Percentiles rank a stretch among this genome's conserved stretches.
Evolutionary conservation across 2,329 filamentous ascomycete species (phyloP).

Genomic region (Penicillium sp.): DNA sequence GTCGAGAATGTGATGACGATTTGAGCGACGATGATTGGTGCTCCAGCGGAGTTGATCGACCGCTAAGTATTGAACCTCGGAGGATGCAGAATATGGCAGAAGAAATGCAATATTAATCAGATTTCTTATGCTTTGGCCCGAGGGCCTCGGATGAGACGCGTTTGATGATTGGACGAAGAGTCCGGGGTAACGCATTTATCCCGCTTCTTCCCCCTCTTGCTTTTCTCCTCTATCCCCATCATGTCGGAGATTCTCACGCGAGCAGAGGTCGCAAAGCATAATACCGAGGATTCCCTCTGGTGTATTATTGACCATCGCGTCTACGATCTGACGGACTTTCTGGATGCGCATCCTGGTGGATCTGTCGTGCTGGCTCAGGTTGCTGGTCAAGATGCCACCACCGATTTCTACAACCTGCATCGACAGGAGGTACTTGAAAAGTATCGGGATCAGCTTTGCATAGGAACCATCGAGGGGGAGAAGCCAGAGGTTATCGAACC

Average conservation of each 20-base stretch:
- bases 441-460: constrained; percentile 63
- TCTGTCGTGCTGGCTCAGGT: constrained; percentile 73
- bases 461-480: constrained; percentile 71
- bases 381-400: constrained; percentile 73
- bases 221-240: constrained; percentile 9
- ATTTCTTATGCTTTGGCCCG: no score
- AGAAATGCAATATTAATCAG: no score
- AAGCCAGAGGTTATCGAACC: constrained; percentile 66
- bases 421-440: constrained; percentile 81
- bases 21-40: no score
- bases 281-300: constrained; percentile 69
- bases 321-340: constrained; percentile 79
- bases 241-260: constrained; percentile 38
- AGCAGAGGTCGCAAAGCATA: constrained; percentile 66
- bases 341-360: constrained; percentile 79
- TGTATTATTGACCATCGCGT: constrained; percentile 81
- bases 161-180: constrained; percentile 2
- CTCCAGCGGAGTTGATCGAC: no score
- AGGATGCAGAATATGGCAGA: no score
- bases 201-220: background rate
- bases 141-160: constrained; percentile 4
- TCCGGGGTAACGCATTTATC: constrained; percentile 4
- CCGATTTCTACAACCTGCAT: constrained; percentile 86
- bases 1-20: no score
- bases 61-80: no score